These are phyloP conservation scores for Phytophthora ramorum DNA, from an alignment of 352 stramenopile species.

Conservation along the genomic window DNA sequence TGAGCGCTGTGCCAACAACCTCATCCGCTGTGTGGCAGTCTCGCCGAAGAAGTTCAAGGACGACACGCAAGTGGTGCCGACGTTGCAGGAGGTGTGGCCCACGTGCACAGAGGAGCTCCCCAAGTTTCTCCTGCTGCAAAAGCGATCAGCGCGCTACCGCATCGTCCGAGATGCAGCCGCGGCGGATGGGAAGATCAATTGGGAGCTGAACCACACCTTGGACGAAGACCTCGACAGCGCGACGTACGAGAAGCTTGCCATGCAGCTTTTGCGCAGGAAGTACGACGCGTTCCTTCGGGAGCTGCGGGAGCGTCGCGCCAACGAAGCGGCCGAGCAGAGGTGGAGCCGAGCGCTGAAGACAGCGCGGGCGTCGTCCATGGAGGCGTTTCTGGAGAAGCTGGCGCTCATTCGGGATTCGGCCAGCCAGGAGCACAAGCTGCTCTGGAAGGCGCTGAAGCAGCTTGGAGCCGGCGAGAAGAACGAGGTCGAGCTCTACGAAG, in stretches of 20 bases:
- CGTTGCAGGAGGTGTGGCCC: slow-evolving; percentile 58
- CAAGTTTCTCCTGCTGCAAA: slow-evolving; percentile 68
- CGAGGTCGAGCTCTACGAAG: slow-evolving; percentile 50
- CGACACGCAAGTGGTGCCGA: slow-evolving; percentile 6
- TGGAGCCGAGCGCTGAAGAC: slow-evolving; percentile 48
- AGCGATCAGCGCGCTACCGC: slow-evolving; percentile 59
- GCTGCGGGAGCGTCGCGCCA: slow-evolving; percentile 43
- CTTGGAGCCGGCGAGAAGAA: slow-evolving; percentile 19
- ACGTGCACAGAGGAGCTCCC: slow-evolving; percentile 47
- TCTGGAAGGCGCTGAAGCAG: slow-evolving; percentile 56
- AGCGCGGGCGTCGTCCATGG: slow-evolving; percentile 34
- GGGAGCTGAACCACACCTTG: slow-evolving; percentile 40
- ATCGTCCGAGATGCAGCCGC: slow-evolving; percentile 28
- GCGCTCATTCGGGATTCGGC: slow-evolving; percentile 27
- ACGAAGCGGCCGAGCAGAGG: slow-evolving; percentile 44
- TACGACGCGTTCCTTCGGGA: slow-evolving; percentile 54
- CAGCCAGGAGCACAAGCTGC: slow-evolving; percentile 54
- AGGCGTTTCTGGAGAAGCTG: slow-evolving; percentile 39
- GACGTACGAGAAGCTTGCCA: slow-evolving; percentile 39
- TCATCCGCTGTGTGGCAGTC: slow-evolving; percentile 37
- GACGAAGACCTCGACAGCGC: slow-evolving; percentile 26
- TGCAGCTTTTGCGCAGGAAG: slow-evolving; percentile 62
- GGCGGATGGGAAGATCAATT: slow-evolving; percentile 31
- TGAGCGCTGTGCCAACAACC: slow-evolving; percentile 38
- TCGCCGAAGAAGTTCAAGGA: slow-evolving; percentile 12